Percentiles rank a stretch among this genome's conserved stretches.
These are phyloP conservation scores for Alternaria brassicicola DNA, from an alignment of 2,329 filamentous ascomycete species.

Conservation along the genomic window DNA sequence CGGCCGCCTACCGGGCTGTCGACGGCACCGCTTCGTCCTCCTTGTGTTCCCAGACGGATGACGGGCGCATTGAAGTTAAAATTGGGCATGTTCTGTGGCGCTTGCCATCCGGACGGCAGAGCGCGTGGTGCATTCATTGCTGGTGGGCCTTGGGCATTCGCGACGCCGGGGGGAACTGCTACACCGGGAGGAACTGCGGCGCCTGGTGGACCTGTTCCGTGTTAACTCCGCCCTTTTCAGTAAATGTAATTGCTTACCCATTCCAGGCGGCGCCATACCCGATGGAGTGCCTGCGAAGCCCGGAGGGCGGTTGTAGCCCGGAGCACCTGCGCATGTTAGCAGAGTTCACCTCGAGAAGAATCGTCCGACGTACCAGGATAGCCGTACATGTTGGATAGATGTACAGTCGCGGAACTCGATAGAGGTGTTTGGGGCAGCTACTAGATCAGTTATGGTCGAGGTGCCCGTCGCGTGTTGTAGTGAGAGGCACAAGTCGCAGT, in stretches of 20 bases:
- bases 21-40: slow-evolving; percentile 62
- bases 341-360: background rate
- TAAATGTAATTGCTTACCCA: slow-evolving; percentile 64
- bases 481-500: slow-evolving; percentile 13
- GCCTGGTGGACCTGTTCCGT: slow-evolving; percentile 15
- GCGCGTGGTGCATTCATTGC: slow-evolving; percentile 81
- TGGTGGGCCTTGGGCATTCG: slow-evolving; percentile 71
- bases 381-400: slow-evolving; percentile 41
- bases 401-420: slow-evolving; percentile 1
- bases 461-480: slow-evolving; percentile 15
- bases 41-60: slow-evolving; percentile 84
- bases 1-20: slow-evolving; percentile 55
- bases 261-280: slow-evolving; percentile 77
- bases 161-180: slow-evolving; percentile 76
- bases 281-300: slow-evolving; percentile 75
- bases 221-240: slow-evolving; percentile 3
- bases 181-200: slow-evolving; percentile 70
- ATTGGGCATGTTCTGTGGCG: slow-evolving; percentile 89
- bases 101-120: slow-evolving; percentile 83
- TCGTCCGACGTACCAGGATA: slow-evolving; percentile 37
- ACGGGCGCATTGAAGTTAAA: slow-evolving; percentile 98
- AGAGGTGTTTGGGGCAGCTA: background rate
- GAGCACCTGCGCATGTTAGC: slow-evolving; percentile 48
- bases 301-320: slow-evolving; percentile 75
- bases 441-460: background rate